Base-by-base conservation (phyloP, 2,329 filamentous ascomycete genomes). In the Phaeosphaeria sp. region DNA sequence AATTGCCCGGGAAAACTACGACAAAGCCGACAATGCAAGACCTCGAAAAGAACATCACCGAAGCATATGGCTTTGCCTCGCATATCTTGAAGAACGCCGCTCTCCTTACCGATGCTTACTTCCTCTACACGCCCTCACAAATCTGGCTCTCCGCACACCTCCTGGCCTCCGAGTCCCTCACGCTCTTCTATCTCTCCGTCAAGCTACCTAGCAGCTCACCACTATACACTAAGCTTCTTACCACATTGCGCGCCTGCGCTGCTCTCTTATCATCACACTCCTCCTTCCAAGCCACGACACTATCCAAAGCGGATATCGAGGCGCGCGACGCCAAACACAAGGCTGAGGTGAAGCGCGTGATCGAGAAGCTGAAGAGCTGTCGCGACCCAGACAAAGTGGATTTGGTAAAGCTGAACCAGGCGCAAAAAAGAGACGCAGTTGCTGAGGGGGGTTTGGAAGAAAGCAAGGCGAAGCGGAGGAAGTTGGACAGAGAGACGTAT, bases 31-130 rank as follows among this genome's bases (percentile, higher is more conserved):
- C 65, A 0, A 60, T 60, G 10, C 55, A 63, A 25, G 66, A 67
- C 2, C 61, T 80, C 7, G 65, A 73, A 21, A 72, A 82, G 55
- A 81, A 86, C 20, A 81, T 88, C 50, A 80, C 80, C 25, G 82
- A 82, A 11, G 92, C 92, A 0, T 93, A 96, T 72, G 82, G 82
- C n/a, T 85, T 84, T 52, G 90, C 93, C 0, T 85, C 90, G 43
- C 57, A 72, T 15, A 72, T 70, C 2, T 66, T 79, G 22, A 79
- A 81, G 42, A 90, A 88, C 54, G 90, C 91, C 56, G 91, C 93
- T 0, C 81, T 96, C 50, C 84, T 97, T 60, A 97, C 94, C 23
- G 95, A 99, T 70, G 93, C 87, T n/a, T 98, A 98, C 80, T 97
- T 98, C 79, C 90, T 97, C 77, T 98, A 91, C 79, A 94, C 94